Evolutionary conservation across 2,329 filamentous ascomycete genomes (phyloP).

Genomic region (Aspergillus calidoustus): DNA sequence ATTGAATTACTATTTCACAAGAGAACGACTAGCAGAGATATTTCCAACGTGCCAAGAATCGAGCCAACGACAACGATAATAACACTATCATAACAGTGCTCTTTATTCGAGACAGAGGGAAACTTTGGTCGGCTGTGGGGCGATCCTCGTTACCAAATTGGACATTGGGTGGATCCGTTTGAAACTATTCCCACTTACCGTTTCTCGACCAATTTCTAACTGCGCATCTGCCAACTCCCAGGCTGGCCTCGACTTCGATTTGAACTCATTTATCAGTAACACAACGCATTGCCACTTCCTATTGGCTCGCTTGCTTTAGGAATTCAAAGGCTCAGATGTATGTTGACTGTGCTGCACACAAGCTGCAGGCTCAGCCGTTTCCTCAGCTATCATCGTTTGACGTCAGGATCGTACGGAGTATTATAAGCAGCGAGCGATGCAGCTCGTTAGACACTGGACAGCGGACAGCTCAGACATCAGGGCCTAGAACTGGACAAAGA

Average conservation of each 20-base stretch:
- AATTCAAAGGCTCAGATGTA: neutral
- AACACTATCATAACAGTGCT: neutral
- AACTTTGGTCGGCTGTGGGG: neutral
- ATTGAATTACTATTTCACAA: neutral
- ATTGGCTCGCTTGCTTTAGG: neutral
- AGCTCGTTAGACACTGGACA: neutral
- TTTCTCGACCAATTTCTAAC: neutral
- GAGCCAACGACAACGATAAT: neutral
- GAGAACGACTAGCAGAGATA: neutral
- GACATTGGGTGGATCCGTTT: neutral
- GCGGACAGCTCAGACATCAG: neutral
- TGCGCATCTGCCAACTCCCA: too few relatives aligned
- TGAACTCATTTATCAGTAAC: neutral
- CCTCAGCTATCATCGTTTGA: neutral
- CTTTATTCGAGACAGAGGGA: neutral
- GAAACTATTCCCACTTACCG: neutral
- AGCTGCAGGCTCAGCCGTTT: neutral
- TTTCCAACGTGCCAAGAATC: neutral
- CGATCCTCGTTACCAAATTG: neutral
- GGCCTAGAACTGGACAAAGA: conserved; percentile 18
- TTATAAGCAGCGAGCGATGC: neutral
- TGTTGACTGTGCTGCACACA: neutral
- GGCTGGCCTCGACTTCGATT: neutral
- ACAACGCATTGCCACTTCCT: neutral
- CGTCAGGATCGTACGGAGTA: neutral